These are phyloP conservation scores for Takakia lepidozioides DNA, from an alignment of 225 moss, liverwort and hornwort genomes.

Conservation along the genomic window DNA sequence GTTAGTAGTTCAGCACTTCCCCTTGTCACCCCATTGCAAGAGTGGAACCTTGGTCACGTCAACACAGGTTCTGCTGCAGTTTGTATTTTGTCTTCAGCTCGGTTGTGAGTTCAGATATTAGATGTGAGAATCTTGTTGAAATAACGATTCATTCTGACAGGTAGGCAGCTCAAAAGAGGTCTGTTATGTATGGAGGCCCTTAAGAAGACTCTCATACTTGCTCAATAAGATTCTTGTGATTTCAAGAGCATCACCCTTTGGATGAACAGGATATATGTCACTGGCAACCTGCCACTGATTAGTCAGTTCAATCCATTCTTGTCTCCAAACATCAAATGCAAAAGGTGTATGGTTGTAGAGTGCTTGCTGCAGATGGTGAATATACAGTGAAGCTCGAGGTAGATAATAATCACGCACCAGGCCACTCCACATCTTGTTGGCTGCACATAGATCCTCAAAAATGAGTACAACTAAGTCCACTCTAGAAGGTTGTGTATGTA, in stretches of 20 bases:
- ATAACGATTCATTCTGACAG: no score
- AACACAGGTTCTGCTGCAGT: no score
- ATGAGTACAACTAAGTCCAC: no score
- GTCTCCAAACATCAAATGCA: constrained; percentile 64
- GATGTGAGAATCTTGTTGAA: no score
- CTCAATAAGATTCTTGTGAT: constrained; percentile 28
- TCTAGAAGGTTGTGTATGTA: no score
- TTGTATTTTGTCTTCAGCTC: no score
- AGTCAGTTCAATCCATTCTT: constrained; percentile 66
- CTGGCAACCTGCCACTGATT: constrained; percentile 67
- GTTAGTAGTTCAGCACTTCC: no score
- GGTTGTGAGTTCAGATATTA: no score
- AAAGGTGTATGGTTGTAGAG: constrained; percentile 53
- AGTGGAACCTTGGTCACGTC: no score
- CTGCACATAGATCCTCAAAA: constrained; percentile 21
- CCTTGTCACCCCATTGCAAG: no score
- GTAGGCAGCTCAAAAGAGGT: no score
- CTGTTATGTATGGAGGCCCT: no score
- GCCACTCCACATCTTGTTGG: constrained; percentile 97
- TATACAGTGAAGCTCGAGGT: constrained; percentile 64
- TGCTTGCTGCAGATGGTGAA: constrained; percentile 52
- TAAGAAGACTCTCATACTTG: not conserved
- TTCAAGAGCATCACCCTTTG: constrained; percentile 41
- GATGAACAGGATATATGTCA: constrained; percentile 39
- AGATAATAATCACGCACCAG: constrained; percentile 73